Percentiles rank a stretch among this genome's conserved stretches.
Conservation (phyloP, 2,329 filamentous ascomycete genomes). For the Fusarium phyllophilum region DNA sequence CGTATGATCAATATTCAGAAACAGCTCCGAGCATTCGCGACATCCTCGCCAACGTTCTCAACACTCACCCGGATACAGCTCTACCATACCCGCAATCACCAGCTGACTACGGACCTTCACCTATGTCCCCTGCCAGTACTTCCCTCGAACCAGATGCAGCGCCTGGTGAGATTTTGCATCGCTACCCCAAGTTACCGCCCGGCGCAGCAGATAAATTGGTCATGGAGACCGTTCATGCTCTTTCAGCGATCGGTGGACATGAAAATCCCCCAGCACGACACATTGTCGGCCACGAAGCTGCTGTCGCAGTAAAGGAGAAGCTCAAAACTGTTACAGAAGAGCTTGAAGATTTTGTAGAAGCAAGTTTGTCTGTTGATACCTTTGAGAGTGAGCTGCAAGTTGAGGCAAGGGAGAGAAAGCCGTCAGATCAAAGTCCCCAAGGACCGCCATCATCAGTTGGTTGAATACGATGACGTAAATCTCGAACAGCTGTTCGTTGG, state of each 20-base stretch:
- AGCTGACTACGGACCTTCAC: constrained; percentile 43
- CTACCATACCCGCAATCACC: constrained; percentile 47
- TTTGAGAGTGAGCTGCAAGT: constrained; percentile 66
- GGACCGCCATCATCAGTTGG: constrained; percentile 37
- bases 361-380: constrained; percentile 86
- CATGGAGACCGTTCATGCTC: constrained; percentile 88
- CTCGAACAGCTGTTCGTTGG: neutral
- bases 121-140: constrained; percentile 46
- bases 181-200: constrained; percentile 79
- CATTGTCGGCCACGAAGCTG: constrained; percentile 91
- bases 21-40: constrained; percentile 84
- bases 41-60: constrained; percentile 82
- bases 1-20: constrained; percentile 50
- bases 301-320: constrained; percentile 91
- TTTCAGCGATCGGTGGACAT: constrained; percentile 92
- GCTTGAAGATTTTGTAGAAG: constrained; percentile 93
- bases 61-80: constrained; percentile 75
- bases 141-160: constrained; percentile 49
- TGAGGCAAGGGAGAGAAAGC: constrained; percentile 59
- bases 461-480: neutral
- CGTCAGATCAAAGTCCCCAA: constrained; percentile 41
- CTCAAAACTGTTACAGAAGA: constrained; percentile 96
- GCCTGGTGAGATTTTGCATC: constrained; percentile 63
- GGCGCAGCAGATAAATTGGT: constrained; percentile 78
- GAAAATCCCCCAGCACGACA: constrained; percentile 95